Conservation (phyloP, 345 rosid genomes). For the Murraya koenigii region DNA sequence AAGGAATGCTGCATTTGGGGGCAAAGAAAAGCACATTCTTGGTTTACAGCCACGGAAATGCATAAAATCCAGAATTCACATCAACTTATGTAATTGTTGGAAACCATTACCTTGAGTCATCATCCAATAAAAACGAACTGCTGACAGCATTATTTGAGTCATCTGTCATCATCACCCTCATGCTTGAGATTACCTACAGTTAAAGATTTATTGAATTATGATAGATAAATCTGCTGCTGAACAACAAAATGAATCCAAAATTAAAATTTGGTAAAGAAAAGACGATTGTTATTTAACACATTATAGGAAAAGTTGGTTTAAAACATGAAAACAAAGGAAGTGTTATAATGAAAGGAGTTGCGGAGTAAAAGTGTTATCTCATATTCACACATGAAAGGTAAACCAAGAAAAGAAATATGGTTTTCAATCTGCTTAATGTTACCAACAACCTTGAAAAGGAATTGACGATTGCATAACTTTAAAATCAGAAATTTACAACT, state of each 20-base stretch:
- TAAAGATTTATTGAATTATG: not conserved
- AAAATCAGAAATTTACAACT: constrained; percentile 18
- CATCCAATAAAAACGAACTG: constrained; percentile 85
- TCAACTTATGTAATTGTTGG: not conserved
- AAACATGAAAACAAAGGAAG: too few species aligned
- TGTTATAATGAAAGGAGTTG: not conserved
- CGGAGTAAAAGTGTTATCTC: not conserved
- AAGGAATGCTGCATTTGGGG: constrained; percentile 74
- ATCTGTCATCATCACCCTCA: constrained; percentile 70
- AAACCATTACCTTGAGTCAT: constrained; percentile 72
- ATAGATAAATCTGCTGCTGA: not conserved
- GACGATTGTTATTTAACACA: not conserved
- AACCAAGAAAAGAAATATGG: too few species aligned
- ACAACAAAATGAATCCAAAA: not conserved
- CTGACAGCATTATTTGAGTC: constrained; percentile 60
- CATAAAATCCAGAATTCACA: not conserved
- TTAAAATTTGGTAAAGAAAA: not conserved
- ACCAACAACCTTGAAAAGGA: not conserved
- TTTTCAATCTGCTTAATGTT: too few species aligned
- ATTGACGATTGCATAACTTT: not conserved
- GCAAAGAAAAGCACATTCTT: not conserved
- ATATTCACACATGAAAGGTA: not conserved
- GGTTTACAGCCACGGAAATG: not conserved
- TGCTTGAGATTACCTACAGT: constrained; percentile 72
- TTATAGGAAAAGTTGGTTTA: not conserved